These are phyloP conservation scores for Hygrophorus russula DNA, from an alignment of 768 basidiomycete species.

Conservation along the genomic window DNA sequence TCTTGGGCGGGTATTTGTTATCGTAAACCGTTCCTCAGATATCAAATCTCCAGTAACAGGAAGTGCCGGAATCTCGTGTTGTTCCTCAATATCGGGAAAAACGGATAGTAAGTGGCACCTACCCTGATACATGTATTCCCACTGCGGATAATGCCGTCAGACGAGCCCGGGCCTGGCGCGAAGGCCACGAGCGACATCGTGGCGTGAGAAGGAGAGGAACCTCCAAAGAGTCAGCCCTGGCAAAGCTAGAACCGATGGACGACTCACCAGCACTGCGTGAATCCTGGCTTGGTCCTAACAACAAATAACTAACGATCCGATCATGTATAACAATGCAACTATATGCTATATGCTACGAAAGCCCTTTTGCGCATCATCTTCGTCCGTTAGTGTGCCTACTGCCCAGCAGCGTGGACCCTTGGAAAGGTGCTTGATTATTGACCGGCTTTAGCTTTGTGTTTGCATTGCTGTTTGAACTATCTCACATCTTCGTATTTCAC, in stretches of 20 bases:
- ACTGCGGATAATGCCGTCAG: conserved; percentile 70
- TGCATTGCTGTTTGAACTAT: no score
- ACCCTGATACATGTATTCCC: conserved; percentile 88
- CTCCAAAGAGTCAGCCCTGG: conserved; percentile 57
- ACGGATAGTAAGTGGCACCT: conserved; percentile 57
- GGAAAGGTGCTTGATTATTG: no score
- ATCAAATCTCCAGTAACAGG: conserved; percentile 16
- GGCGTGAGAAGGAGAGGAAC: conserved; percentile 75
- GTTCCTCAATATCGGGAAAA: conserved; percentile 79
- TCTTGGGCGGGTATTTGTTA: conserved; percentile 46
- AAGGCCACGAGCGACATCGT: conserved; percentile 49
- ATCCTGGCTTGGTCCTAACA: no score
- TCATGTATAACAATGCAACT: no score
- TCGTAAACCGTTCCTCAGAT: not conserved
- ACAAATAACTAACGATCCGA: no score
- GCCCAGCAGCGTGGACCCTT: no score
- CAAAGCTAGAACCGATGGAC: conserved; percentile 59
- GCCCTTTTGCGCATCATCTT: no score
- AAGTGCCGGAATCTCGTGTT: conserved; percentile 58
- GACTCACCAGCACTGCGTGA: no score
- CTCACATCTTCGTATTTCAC: no score
- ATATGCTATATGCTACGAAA: no score
- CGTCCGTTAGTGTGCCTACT: no score
- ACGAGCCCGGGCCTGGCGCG: conserved; percentile 60
- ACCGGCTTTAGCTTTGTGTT: no score